Base-by-base conservation (phyloP, 2,329 filamentous ascomycete species). In the Aspergillus sp. region DNA sequence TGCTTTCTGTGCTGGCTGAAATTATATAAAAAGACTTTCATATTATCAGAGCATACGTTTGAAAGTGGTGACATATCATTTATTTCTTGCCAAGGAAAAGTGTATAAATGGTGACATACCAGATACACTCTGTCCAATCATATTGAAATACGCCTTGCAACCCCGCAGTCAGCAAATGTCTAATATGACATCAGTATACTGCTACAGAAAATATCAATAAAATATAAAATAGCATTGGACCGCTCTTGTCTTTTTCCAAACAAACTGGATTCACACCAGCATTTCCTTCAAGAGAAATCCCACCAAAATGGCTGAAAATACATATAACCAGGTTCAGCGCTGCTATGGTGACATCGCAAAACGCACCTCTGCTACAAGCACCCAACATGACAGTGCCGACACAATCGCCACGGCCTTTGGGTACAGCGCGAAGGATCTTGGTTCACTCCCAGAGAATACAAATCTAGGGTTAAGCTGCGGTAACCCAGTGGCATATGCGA, bases 401-500 rank as follows among this genome's bases (percentile, higher is more conserved):
- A 58, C 62, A 7, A 66, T 78, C 8, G 76, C 77, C 27, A 66
- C 66, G 39, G 70, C 77, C 0, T 79, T 80, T 51, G 77, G 77
- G 4, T 81, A 80, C 56, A 65, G 65, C 7, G 61, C 67, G 11
- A 64, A 72, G 28, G 74, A 79, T 36, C 68, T 80, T 1, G 53
- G 59, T 19, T 60, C 51, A 26, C 67, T 74, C 28, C 75, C 76
- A 0, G 48, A 66, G 7, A 70, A 69, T 34, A 62, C 76, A 27
- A 79, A 79, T 49, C 62, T 79, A 4, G 77, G 76, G 0, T 54
- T 79, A 4, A 74, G 73, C 61, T 80, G 76, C 43, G 76, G 77
- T 6, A 79, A 79, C 42, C 76, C 77, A 2, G 45, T 77, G 5
- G 74, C 70, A 4, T 61, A 74, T 6, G 72, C 77, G 3, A 72